Evolutionary conservation across 2,329 filamentous ascomycete species (phyloP).

Genomic region (Aspergillus glaucus): DNA sequence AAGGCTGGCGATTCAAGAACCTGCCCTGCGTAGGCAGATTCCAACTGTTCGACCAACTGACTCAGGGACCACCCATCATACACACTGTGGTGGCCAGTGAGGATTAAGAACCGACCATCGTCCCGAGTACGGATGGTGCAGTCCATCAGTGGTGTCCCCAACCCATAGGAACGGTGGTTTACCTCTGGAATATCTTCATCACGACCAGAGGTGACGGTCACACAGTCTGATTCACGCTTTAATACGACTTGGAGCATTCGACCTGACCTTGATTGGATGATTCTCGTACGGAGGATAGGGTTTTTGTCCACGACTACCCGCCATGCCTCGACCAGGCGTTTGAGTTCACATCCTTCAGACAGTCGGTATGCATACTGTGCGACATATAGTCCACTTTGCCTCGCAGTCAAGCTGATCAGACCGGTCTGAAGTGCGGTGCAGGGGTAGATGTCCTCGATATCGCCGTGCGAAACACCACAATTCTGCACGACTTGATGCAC

Average conservation of each 20-base stretch:
- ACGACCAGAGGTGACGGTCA: conserved; percentile 7
- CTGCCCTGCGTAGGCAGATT: not conserved
- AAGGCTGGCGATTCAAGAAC: not conserved
- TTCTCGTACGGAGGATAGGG: conserved; percentile 37
- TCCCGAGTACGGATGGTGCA: too few relatives aligned
- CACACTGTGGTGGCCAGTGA: not conserved
- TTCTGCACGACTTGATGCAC: not conserved
- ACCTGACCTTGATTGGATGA: conserved; percentile 13
- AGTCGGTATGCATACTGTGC: conserved; percentile 25
- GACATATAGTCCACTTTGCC: conserved; percentile 30
- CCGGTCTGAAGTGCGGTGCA: conserved; percentile 36
- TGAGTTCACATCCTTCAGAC: conserved; percentile 17
- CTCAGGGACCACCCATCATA: not conserved
- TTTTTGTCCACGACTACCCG: conserved; percentile 22
- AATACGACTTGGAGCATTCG: conserved; percentile 21
- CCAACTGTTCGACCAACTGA: not conserved
- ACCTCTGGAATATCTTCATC: not conserved
- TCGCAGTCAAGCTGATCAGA: conserved; percentile 15
- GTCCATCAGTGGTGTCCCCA: not conserved
- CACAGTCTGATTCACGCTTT: not conserved
- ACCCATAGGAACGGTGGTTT: too few relatives aligned
- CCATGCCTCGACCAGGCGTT: conserved; percentile 32
- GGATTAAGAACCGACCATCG: not conserved
- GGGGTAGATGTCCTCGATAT: conserved; percentile 33
- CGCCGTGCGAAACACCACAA: not conserved